Percentiles rank a stretch among this genome's conserved stretches.
These are phyloP conservation scores for Cryptosporidium felis DNA, from an alignment of 169 alveolate species.

Conservation along the genomic window DNA sequence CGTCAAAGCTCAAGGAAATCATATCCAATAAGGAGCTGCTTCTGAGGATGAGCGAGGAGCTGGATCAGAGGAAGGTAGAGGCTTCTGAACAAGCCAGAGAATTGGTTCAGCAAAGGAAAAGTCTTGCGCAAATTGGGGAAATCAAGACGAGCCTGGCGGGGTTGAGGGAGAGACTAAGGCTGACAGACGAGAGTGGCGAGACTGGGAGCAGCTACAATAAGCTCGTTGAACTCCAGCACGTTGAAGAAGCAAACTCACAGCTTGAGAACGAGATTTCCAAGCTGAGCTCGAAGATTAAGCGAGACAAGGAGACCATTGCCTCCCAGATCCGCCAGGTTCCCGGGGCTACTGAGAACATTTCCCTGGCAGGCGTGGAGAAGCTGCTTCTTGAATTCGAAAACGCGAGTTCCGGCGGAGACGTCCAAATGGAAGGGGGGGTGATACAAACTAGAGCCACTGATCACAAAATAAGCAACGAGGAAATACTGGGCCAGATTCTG, in stretches of 20 bases:
- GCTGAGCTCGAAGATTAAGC: slow-evolving; percentile 1
- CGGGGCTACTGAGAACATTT: no score
- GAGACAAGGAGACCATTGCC: slow-evolving; percentile 3
- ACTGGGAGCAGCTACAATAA: not conserved
- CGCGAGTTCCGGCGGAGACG: no score
- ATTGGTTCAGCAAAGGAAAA: not conserved
- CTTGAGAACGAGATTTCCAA: not conserved
- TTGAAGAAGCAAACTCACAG: slow-evolving; percentile 5
- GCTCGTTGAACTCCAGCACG: slow-evolving; percentile 14
- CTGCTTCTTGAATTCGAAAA: no score
- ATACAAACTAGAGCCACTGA: no score
- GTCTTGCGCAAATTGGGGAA: not conserved
- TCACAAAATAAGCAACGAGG: no score
- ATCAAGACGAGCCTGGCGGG: not conserved
- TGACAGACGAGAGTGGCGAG: not conserved
- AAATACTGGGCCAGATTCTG: no score
- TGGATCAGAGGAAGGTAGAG: slow-evolving; percentile 44
- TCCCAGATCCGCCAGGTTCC: no score
- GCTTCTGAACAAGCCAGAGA: not conserved
- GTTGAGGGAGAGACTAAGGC: not conserved
- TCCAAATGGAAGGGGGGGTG: no score
- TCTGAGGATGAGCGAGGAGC: slow-evolving; percentile 1
- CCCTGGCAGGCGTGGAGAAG: no score
- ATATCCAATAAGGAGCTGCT: slow-evolving; percentile 7
- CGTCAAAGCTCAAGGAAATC: slow-evolving; percentile 3